Base-by-base conservation (phyloP, 2,329 filamentous ascomycete species). In the Colletotrichum sp. region DNA sequence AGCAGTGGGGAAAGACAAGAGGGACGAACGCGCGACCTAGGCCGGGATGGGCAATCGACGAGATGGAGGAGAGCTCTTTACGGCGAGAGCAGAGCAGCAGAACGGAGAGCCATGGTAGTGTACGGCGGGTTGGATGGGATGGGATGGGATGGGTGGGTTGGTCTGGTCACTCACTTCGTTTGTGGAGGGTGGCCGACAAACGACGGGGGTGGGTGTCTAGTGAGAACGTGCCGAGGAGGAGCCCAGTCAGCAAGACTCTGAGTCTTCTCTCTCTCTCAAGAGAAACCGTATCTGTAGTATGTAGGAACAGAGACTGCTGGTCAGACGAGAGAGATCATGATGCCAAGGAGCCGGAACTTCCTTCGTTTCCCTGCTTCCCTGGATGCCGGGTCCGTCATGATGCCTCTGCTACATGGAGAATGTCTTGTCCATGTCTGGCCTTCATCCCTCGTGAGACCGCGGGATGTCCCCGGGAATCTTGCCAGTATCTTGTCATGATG, bases 21-120 rank as follows among this genome's bases (percentile, higher is more conserved):
- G 67, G 71, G 71, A 74, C 71, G 71, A 77, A 77, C 75, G 75
- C 67, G 68, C 62, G 73, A 75, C 69, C 52, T 62, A 72, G n/a
- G 65, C 75, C 64, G 60, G 59, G 74, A 73, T 77, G 39, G 60
- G 60, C 26, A 77, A 67, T 69, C 59, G 44, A 77, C 71, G 70
- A 39, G 24, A 60, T 63, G 67, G 52, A 63, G 69, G 59, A 75
- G 60, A 71, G 72, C 62, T 64, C 62, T 64, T 63, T 28, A 64
- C 62, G 62, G 62, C 60, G 32, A 75, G 39, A 24, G 39, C 44
- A 52, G 44, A n/a, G 63, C 39, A 21, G 63, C 30, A 36, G 36
- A 39, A 39, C 36, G 36, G 36, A 39, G 7, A 18, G 16, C 36
- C 36, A 39, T 39, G 1, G 36, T 39, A 18, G 36, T 18, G 16